These are phyloP conservation scores for Plasmodium reichenowi DNA, from an alignment of 169 alveolate species.

Conservation along the genomic window DNA sequence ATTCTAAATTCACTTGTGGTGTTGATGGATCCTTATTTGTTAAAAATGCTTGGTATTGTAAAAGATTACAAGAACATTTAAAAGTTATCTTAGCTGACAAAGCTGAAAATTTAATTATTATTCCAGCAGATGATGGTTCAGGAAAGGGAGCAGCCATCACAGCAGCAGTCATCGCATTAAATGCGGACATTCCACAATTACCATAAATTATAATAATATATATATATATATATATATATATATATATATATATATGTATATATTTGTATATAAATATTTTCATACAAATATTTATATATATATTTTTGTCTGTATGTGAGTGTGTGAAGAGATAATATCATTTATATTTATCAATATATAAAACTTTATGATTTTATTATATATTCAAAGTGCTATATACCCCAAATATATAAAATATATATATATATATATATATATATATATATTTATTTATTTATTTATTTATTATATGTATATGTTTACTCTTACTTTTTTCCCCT, in stretches of 20 bases:
- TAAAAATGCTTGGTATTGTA: constrained; percentile 88
- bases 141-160: constrained; percentile 93
- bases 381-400: too few species aligned
- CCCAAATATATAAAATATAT: too few species aligned
- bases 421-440: too few species aligned
- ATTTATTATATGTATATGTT: too few species aligned
- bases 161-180: constrained; percentile 85
- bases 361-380: too few species aligned
- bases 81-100: constrained; percentile 80
- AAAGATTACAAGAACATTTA: constrained; percentile 80
- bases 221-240: constrained; percentile 22
- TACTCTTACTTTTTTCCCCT: too few species aligned
- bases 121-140: constrained; percentile 91
- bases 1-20: constrained; percentile 83
- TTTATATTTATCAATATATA: too few species aligned
- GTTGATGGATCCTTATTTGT: constrained; percentile 90
- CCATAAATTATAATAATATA: constrained; percentile 1
- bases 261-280: background rate
- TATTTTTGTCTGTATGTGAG: background rate
- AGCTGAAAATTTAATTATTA: constrained; percentile 78
- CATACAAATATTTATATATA: constrained; percentile 5
- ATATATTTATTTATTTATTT: too few species aligned
- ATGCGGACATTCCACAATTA: constrained; percentile 1
- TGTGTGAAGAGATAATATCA: too few species aligned
- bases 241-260: constrained; percentile 13